phyloP scores from a whole-genome alignment of 2,329 filamentous ascomycete species.

The Trichoderma atroviride region DNA sequence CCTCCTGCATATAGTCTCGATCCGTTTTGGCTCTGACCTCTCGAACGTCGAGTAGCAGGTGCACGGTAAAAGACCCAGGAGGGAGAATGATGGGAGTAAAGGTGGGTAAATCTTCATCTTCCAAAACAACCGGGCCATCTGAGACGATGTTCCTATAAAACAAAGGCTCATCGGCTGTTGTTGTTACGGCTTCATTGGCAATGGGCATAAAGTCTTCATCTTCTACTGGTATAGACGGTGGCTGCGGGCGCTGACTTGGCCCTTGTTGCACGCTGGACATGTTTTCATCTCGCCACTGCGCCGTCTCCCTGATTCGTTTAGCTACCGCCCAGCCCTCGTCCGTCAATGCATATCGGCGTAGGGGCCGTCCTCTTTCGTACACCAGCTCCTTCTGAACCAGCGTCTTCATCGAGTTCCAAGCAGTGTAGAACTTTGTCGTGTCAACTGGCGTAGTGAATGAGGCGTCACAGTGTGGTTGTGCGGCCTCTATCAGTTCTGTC shows the following conservation, averaged over 20 bases:
- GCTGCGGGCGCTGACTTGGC: not conserved
- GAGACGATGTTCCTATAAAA: conserved; percentile 47
- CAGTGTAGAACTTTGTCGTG: conserved; percentile 72
- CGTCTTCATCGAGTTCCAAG: conserved; percentile 83
- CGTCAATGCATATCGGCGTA: conserved; percentile 69
- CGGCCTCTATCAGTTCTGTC: conserved; percentile 65
- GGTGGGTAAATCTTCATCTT: conserved; percentile 43
- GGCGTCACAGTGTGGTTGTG: conserved; percentile 71
- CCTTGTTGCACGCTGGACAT: conserved; percentile 23
- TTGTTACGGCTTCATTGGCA: not conserved
- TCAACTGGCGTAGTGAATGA: conserved; percentile 71
- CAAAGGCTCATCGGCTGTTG: not conserved
- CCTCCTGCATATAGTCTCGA: conserved; percentile 74
- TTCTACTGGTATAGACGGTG: not conserved
- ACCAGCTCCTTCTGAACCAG: conserved; percentile 73
- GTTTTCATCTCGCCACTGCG: conserved; percentile 40
- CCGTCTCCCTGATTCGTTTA: conserved; percentile 60
- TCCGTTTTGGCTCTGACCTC: conserved; percentile 74
- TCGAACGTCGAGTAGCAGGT: conserved; percentile 73
- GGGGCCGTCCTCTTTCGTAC: conserved; percentile 68
- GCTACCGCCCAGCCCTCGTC: conserved; percentile 80
- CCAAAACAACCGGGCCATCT: conserved; percentile 40
- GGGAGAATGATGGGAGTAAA: conserved; percentile 64
- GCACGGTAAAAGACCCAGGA: conserved; percentile 69
- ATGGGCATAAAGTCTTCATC: not conserved